phyloP scores from a whole-genome alignment of 805 yeast species.

The Diddensiella caesifluorescens region DNA sequence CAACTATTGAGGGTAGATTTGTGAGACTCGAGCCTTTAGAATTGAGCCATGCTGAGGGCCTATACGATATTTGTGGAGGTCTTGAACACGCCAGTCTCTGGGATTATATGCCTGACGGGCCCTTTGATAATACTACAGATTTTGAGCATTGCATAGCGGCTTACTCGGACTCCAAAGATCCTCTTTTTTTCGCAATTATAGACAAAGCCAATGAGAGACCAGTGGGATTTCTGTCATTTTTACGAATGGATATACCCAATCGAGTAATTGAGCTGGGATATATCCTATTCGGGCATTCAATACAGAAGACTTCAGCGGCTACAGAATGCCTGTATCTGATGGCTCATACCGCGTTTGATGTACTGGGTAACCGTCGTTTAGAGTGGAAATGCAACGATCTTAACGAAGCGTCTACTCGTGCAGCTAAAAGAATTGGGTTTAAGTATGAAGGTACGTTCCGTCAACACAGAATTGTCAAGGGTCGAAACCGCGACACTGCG shows the following conservation, averaged over 20 bases:
- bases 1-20: constrained; percentile 3
- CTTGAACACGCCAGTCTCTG: constrained; percentile 15
- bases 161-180: constrained; percentile 10
- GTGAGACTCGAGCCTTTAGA: constrained; percentile 14
- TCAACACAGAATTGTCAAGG: constrained; percentile 28
- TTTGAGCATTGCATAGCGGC: constrained; percentile 7
- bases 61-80: constrained; percentile 13
- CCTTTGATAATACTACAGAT: constrained; percentile 15
- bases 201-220: constrained; percentile 21
- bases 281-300: constrained; percentile 23
- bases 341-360: constrained; percentile 29
- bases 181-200: constrained; percentile 23
- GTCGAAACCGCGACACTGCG: constrained; percentile 31
- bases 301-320: constrained; percentile 28
- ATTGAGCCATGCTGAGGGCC: constrained; percentile 12
- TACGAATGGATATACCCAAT: constrained; percentile 28
- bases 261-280: constrained; percentile 31
- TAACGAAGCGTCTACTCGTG: constrained; percentile 30
- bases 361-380: constrained; percentile 29
- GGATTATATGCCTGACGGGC: constrained; percentile 22
- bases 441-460: constrained; percentile 32
- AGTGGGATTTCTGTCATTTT: constrained; percentile 27
- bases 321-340: constrained; percentile 33
- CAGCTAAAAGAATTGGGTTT: constrained; percentile 33
- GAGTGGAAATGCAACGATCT: constrained; percentile 36